phyloP scores from a whole-genome alignment of 441 rosid species.

The Manihot esculenta region DNA sequence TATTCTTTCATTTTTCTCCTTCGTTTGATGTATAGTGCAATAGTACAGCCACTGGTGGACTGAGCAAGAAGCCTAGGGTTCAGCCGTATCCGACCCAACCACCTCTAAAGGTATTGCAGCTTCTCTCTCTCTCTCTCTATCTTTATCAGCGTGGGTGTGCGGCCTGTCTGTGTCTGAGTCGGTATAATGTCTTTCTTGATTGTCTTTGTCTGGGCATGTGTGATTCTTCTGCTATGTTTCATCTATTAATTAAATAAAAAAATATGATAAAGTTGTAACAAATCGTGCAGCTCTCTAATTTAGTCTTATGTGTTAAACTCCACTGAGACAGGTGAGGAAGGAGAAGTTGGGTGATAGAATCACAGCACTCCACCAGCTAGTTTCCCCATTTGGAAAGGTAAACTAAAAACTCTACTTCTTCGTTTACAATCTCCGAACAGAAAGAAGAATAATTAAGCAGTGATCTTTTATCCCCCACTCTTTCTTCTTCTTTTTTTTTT shows the following conservation, averaged over 20 bases:
- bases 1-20: background rate
- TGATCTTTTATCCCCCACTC: no score
- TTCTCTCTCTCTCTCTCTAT: constrained; percentile 22
- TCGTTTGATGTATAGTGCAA: constrained; percentile 54
- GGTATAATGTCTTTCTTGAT: constrained; percentile 35
- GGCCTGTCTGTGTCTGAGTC: constrained; percentile 3
- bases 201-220: constrained; percentile 36
- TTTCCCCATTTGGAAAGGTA: constrained; percentile 99
- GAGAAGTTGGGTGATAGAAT: constrained; percentile 95
- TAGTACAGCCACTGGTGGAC: constrained; percentile 67
- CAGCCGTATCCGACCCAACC: constrained; percentile 69
- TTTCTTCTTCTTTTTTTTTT: background rate
- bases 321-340: constrained; percentile 72
- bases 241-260: constrained; percentile 1
- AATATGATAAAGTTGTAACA: constrained; percentile 12
- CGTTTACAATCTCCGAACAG: constrained; percentile 13
- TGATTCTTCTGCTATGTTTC: constrained; percentile 34
- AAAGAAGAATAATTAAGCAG: constrained; percentile 22
- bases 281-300: background rate
- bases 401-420: constrained; percentile 9
- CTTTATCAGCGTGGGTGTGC: background rate
- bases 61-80: constrained; percentile 79
- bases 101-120: constrained; percentile 67
- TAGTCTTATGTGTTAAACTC: background rate
- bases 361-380: constrained; percentile 91